Evolutionary conservation across 2,329 filamentous ascomycete genomes (phyloP), one percentile per base, ranked within the genome.

Genomic region (Cercospora sp.): DNA sequence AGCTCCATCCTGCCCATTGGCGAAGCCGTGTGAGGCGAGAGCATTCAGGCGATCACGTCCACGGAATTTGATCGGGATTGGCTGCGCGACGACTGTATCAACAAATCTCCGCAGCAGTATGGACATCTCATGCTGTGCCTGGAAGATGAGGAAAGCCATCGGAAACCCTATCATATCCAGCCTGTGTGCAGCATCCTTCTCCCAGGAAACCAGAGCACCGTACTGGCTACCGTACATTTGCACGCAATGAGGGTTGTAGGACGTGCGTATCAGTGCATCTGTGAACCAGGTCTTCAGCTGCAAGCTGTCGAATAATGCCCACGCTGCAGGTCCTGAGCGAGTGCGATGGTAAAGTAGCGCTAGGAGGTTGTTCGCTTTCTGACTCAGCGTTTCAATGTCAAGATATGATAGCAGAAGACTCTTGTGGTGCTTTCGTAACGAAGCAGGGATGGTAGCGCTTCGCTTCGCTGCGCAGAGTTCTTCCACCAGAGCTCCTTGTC

Each of bases 111-210:
- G 18, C 18, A 21, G 18, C 18, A 21, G 18, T 21, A 21, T 21
- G 18, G 73, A 51, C 1, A 76, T 34, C 16, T 24, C 37, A 13
- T 66, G 59, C 45, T 76, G 72, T 1, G 74, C 74, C 45, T 76
- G 68, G 16, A 74, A 32, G 3, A 73, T 34, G 3, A 77, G 60
- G 3, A 61, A 58, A 4, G 66, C 72, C 9, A 72, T 67, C 1
- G 74, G 74, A 55, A 71, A 77, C 8, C 74, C 73, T 2, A 76
- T 21, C 5, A 71, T 67, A 12, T 74, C 68, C 16, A 34, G 49
- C 5, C 67, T 45, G 55, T 77, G 75, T 6, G 68, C 70, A 5
- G 61, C 60, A 0, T 67, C 34, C 1, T 37, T 34, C 3, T 71
- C 61, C 72, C 72, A 77, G 0, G 55, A 37, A 21, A 71, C 64